Evolutionary conservation across 805 yeast species (phyloP), one percentile per base, ranked within the genome.

Genomic region (Yamadazyma laniorum): DNA sequence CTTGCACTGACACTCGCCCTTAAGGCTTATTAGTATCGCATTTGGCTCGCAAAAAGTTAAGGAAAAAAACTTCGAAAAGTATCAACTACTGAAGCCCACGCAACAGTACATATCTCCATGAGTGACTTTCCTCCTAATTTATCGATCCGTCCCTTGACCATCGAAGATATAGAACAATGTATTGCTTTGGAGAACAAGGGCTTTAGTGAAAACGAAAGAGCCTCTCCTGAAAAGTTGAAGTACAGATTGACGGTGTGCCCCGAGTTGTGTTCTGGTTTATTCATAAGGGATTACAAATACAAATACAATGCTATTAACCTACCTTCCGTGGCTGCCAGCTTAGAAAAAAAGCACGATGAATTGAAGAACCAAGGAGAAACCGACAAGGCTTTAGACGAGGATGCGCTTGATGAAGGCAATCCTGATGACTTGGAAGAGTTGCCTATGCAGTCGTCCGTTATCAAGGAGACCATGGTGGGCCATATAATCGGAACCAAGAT

Each of bases 241-340:
- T 91, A 86, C 66, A 74, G 97, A 50, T 70, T 91, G 46, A 72
- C 73, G 1, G 79, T 68, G 3, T 90, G 97, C 58, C 98, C 98
- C 7, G 99, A 91, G 59, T 74, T 91, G 40, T 80, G 93, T 48
- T 79, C 90, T 5, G 98, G 98, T 2, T 70, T 93, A 40, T 93
- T 91, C 54, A 70, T 88, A 35, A 72, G 96, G 55, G 78, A 78
- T 39, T 84, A 83, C 60, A 67, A 55, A 21, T 62, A 67, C 51
- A 61, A 61, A 45, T 72, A 66, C 52, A 62, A 63, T 36, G 66
- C 72, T 11, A 58, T 65, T 35, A 66, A 66, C 47, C 56, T 66
- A 43, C 73, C 73, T 2, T 64, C 59, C 21, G 65, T 61, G 5
- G 72, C 72, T 11, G 63, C 58, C 15, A 43, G 47, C 29, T 53